These are phyloP conservation scores for Metschnikowia koreensis DNA, from an alignment of 805 yeast genomes.

Conservation along the genomic window DNA sequence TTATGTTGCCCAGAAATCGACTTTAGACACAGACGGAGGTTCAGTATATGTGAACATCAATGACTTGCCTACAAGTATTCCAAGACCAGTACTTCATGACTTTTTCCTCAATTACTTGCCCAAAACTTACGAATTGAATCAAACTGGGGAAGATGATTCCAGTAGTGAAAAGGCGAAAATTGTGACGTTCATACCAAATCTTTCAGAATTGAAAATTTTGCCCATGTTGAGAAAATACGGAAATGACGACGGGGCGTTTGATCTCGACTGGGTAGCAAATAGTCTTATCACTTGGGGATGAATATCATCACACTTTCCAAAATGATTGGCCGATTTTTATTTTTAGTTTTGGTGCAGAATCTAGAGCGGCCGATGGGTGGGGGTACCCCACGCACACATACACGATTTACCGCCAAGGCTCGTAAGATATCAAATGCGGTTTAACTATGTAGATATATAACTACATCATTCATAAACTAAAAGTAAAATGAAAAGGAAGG, in stretches of 20 bases:
- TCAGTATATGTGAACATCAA: conserved; percentile 25
- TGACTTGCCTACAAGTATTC: conserved; percentile 35
- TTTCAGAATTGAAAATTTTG: conserved; percentile 19
- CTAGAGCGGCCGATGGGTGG: no score
- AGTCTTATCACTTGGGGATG: conserved; percentile 24
- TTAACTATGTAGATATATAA: no score
- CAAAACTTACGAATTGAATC: conserved; percentile 13
- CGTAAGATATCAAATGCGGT: no score
- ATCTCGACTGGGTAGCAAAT: conserved; percentile 37
- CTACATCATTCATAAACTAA: no score
- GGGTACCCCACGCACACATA: no score
- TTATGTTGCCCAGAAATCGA: conserved; percentile 24
- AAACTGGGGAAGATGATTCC: not conserved
- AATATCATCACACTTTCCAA: no score
- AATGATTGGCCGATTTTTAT: not conserved
- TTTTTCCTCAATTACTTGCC: conserved; percentile 34
- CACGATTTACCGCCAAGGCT: no score
- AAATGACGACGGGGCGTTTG: conserved; percentile 23
- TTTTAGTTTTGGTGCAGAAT: not conserved
- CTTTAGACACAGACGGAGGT: conserved; percentile 3
- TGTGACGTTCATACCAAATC: conserved; percentile 14
- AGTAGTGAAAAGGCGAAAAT: not conserved
- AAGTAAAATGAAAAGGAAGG: no score
- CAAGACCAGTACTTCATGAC: conserved; percentile 37
- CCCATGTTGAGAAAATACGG: conserved; percentile 41